Evolutionary conservation across 495 filamentous ascomycete genomes (phyloP), one percentile per base, ranked within the genome.

Genomic region (Neurospora intermedia): DNA sequence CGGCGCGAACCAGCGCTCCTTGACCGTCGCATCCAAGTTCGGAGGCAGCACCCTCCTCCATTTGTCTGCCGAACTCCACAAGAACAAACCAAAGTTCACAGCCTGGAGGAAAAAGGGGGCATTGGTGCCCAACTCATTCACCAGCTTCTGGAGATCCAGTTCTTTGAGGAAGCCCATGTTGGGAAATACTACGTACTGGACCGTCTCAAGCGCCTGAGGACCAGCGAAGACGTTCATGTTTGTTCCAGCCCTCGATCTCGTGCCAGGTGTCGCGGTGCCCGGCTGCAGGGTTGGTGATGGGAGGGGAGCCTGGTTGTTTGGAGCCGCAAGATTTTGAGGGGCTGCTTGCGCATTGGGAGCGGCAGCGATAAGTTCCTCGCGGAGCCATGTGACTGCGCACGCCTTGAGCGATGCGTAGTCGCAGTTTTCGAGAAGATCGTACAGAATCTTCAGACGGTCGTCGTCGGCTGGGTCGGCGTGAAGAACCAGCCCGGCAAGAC

Each of bases 361-460:
- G 76, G 88, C 83, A 31, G 82, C 81, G 16, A 95, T 83, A 3
- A 95, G 87, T 79, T 97, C 95, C 70, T 94, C 90, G 78, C 94
- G 94, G 5, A 98, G 82, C 92, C 96, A 98, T 35, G 88, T 87
- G 13, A 98, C 87, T 1, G 94, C 94, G 71, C 89, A 90, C 16
- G 91, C 94, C 75, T 93, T 94, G 62, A 96, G 86, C 3, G 91
- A 87, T 35, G 92, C 87, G 77, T 89, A 93, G 7, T 91, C 90
- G 75, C 91, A 92, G 74, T 97, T 88, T 80, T 96, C 91, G 39
- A 98, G 84, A 4, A 95, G 90, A 69, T 93, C 90, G 59, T 89
- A 87, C 13, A 98, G 91, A 73, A 97, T 91, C 6, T 90, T 87
- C 48, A 96, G 87, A 2, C 94, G 87, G 40, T 88, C 86, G 1